A percentile compares a stretch with the other conserved stretches of the same genome.
Evolutionary conservation across 345 rosid genomes (phyloP).

Genomic region (Brassica napus): Da-Ae NC_063437.1:7296001-7296500

Average conservation of each 20-base stretch:
- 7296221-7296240: conserved; percentile 41
- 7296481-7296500: too few relatives aligned
- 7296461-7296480: too few relatives aligned
- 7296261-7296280: conserved; percentile 23
- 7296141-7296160: conserved; percentile 87
- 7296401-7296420: neutral
- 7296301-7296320: neutral
- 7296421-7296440: neutral
- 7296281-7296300: neutral
- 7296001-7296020: neutral
- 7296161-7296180: conserved; percentile 87
- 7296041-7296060: conserved; percentile 24
- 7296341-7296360: neutral
- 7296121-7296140: conserved; percentile 75
- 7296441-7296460: too few relatives aligned
- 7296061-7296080: conserved; percentile 99
- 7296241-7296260: conserved; percentile 55
- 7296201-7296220: conserved; percentile 13
- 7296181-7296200: conserved; percentile 53
- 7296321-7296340: neutral
- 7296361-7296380: neutral
- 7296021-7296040: neutral
- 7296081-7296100: conserved; percentile 75
- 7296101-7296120: conserved; percentile 87
- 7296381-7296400: neutral